Evolutionary conservation across 192 early-diverging fungal genomes (phyloP).

Genomic region (Pilobolus umbonatus): DNA sequence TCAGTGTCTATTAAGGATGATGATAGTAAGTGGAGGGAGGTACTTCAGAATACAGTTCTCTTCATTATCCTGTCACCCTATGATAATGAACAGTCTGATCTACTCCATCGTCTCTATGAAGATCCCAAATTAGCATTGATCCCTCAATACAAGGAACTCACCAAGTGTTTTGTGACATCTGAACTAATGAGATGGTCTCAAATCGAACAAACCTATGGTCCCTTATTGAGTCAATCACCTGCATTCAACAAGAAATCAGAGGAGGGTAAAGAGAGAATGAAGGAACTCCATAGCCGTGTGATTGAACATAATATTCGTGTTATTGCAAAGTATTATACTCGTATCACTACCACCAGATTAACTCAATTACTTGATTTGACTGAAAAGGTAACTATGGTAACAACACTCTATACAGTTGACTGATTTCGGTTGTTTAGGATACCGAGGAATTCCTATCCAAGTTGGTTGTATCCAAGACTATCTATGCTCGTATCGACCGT

Average conservation of each 20-base stretch:
- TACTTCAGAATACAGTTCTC: conserved; percentile 75
- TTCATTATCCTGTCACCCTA: conserved; percentile 89
- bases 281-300: conserved; percentile 86
- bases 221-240: conserved; percentile 62
- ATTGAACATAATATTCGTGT: conserved; percentile 99
- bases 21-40: conserved; percentile 68
- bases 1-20: conserved; percentile 79
- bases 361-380: conserved; percentile 87
- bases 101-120: conserved; percentile 80
- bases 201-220: conserved; percentile 87
- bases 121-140: conserved; percentile 80
- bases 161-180: conserved; percentile 82
- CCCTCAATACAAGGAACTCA: conserved; percentile 59
- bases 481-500: conserved; percentile 94
- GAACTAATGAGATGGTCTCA: conserved; percentile 96
- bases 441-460: conserved; percentile 91
- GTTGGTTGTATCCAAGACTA: conserved; percentile 90
- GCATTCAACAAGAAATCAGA: conserved; percentile 72
- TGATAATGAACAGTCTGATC: conserved; percentile 94
- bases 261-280: conserved; percentile 73
- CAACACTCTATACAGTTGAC: too few relatives aligned
- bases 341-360: conserved; percentile 79
- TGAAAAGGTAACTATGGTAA: conserved; percentile 44
- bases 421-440: too few relatives aligned
- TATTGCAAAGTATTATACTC: conserved; percentile 92